Evolutionary conservation across 805 yeast species (phyloP).

Genomic region (Henningerozyma blattae): DNA sequence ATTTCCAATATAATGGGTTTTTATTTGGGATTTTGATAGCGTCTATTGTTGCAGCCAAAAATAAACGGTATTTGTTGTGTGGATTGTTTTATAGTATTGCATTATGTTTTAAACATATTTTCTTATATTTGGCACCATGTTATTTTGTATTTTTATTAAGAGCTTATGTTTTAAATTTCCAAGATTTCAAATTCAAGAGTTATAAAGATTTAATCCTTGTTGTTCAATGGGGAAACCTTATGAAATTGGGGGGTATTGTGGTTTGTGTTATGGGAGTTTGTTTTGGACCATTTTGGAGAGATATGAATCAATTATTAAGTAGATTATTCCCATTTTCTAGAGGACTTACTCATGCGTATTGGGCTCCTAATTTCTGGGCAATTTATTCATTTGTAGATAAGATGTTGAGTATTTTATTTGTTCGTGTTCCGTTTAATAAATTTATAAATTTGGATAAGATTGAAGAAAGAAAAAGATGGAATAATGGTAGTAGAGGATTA

Average conservation of each 20-base stretch:
- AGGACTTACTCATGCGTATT: slow-evolving; percentile 94
- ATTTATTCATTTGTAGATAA: slow-evolving; percentile 77
- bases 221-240: slow-evolving; percentile 43
- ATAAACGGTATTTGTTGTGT: slow-evolving; percentile 42
- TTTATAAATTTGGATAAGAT: slow-evolving; percentile 20
- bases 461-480: slow-evolving; percentile 18
- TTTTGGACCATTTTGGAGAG: slow-evolving; percentile 68
- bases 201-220: slow-evolving; percentile 24
- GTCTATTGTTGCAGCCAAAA: slow-evolving; percentile 60
- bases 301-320: slow-evolving; percentile 48
- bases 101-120: slow-evolving; percentile 90
- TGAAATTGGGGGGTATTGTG: slow-evolving; percentile 55
- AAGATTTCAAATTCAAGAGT: slow-evolving; percentile 21
- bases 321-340: slow-evolving; percentile 88
- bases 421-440: slow-evolving; percentile 29
- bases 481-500: slow-evolving; percentile 65
- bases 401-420: slow-evolving; percentile 35
- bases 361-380: slow-evolving; percentile 99
- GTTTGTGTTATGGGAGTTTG: slow-evolving; percentile 50
- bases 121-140: slow-evolving; percentile 87
- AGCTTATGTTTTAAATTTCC: slow-evolving; percentile 47
- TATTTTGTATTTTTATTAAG: slow-evolving; percentile 71
- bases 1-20: slow-evolving; percentile 94
- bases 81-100: slow-evolving; percentile 63
- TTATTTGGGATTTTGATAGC: slow-evolving; percentile 73